Evolutionary conservation across 441 rosid genomes (phyloP).

Genomic region (Adansonia madagascariensis): DNA sequence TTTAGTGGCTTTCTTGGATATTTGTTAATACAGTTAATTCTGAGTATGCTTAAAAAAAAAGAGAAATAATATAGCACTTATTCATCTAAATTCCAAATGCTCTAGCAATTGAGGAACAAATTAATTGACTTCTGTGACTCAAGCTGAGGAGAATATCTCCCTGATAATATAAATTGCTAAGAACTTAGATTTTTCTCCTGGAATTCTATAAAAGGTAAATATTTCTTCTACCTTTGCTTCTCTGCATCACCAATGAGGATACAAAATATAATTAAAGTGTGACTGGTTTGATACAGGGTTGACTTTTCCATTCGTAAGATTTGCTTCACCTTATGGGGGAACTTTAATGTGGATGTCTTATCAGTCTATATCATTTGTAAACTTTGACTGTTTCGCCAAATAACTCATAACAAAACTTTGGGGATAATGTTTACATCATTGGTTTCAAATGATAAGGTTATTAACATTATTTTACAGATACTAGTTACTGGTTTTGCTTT

Average conservation of each 20-base stretch:
- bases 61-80: not conserved
- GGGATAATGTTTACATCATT: not conserved
- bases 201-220: not conserved
- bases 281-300: not conserved
- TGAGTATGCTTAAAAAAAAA: not conserved
- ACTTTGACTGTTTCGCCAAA: not conserved
- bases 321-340: slow-evolving; percentile 7
- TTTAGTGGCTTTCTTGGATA: not conserved
- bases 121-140: not conserved
- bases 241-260: slow-evolving; percentile 3
- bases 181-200: slow-evolving; percentile 2
- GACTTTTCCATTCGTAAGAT: not conserved
- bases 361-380: slow-evolving; percentile 4
- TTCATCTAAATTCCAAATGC: slow-evolving; percentile 11
- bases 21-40: not conserved
- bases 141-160: slow-evolving; percentile 1
- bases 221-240: slow-evolving; percentile 4
- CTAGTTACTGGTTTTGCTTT: slow-evolving; percentile 1
- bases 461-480: not conserved
- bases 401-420: not conserved
- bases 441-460: slow-evolving; percentile 2
- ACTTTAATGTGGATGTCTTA: not conserved
- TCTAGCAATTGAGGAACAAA: slow-evolving; percentile 7
- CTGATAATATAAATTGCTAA: not conserved
- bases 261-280: not conserved